These are phyloP conservation scores for Fusarium humuli DNA, from an alignment of 2,329 filamentous ascomycete genomes.

Conservation along the genomic window DNA sequence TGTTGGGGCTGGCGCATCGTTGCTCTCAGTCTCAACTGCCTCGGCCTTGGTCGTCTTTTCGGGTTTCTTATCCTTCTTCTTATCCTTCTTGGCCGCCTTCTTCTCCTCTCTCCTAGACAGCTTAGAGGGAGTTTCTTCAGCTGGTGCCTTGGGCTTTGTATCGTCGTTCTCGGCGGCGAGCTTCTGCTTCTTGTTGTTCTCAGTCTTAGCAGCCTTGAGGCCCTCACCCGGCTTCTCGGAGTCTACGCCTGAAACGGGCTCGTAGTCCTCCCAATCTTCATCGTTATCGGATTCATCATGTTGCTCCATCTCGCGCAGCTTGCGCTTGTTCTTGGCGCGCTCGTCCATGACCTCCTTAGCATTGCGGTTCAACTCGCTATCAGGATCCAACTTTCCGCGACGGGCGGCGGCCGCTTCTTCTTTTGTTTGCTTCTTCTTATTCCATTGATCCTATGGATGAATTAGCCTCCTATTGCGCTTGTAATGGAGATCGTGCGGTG, in stretches of 20 bases:
- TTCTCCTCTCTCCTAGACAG: conserved; percentile 66
- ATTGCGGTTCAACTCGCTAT: conserved; percentile 80
- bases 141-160: conserved; percentile 46
- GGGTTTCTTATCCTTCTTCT: conserved; percentile 57
- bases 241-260: conserved; percentile 65
- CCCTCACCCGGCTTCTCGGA: conserved; percentile 73
- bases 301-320: conserved; percentile 73
- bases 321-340: conserved; percentile 79
- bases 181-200: conserved; percentile 69
- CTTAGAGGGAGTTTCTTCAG: conserved; percentile 61
- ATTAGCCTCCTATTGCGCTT: conserved; percentile 31
- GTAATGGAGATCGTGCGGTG: background rate
- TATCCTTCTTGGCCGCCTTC: conserved; percentile 61
- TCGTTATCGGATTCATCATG: conserved; percentile 58
- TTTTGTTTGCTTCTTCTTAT: conserved; percentile 94
- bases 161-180: conserved; percentile 45
- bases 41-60: conserved; percentile 57
- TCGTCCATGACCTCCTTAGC: conserved; percentile 96
- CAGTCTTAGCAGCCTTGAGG: conserved; percentile 61
- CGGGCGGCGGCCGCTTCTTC: conserved; percentile 85
- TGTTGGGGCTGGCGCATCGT: conserved; percentile 34
- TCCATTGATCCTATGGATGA: conserved; percentile 81
- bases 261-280: conserved; percentile 59
- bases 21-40: conserved; percentile 50
- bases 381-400: conserved; percentile 89